Percentiles rank a stretch among this genome's conserved stretches.
Conservation (phyloP, 768 basidiomycete species). For the Chiua virens region DNA sequence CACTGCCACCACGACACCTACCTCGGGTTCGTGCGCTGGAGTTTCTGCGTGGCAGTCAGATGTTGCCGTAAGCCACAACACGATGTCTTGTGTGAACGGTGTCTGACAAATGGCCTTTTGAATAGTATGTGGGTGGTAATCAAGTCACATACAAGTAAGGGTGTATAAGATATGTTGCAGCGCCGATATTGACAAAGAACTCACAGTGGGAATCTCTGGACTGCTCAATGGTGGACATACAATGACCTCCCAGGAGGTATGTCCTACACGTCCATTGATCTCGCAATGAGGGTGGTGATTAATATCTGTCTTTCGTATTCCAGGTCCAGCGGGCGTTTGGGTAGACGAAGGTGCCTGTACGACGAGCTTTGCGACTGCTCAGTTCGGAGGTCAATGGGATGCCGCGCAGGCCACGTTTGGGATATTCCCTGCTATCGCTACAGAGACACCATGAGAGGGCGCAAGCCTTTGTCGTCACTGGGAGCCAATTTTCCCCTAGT, state of each 20-base stretch:
- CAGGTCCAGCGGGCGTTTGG: constrained; percentile 21
- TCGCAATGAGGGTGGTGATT: no score
- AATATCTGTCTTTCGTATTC: background rate
- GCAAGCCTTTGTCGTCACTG: no score
- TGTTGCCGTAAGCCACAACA: constrained; percentile 35
- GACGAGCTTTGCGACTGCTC: constrained; percentile 4
- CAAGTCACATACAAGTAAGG: constrained; percentile 45
- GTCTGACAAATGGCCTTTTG: background rate
- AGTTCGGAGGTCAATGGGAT: background rate
- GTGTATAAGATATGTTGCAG: no score
- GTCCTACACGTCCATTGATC: background rate
- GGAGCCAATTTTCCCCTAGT: no score
- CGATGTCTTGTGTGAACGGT: background rate
- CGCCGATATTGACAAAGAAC: background rate
- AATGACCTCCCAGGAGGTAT: constrained; percentile 37
- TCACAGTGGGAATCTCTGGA: constrained; percentile 49
- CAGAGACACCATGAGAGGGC: background rate
- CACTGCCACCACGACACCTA: constrained; percentile 6
- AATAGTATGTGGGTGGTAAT: constrained; percentile 46
- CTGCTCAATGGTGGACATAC: constrained; percentile 49
- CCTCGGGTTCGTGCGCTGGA: constrained; percentile 37
- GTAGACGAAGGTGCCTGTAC: constrained; percentile 10
- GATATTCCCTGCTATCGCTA: background rate
- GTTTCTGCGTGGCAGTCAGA: constrained; percentile 43
- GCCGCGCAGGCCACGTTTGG: constrained; percentile 4